A percentile compares a stretch with the other conserved stretches of the same genome.
Conservation (phyloP, 2,329 filamentous ascomycete species). For the Uncinocarpus reesii region DNA sequence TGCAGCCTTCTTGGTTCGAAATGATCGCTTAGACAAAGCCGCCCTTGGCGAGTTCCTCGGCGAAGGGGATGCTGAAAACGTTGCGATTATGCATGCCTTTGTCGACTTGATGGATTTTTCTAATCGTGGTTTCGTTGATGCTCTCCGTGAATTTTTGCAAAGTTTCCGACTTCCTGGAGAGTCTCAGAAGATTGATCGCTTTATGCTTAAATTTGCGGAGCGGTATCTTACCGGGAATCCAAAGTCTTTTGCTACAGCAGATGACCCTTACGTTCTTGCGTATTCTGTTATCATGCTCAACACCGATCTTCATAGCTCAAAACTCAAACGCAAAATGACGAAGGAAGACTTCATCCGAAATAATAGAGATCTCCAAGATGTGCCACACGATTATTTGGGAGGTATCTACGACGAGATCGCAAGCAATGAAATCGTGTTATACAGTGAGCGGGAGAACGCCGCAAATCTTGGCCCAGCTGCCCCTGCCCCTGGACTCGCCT, state of each 20-base stretch:
- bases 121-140: constrained; percentile 84
- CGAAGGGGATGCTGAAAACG: constrained; percentile 84
- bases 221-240: constrained; percentile 91
- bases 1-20: constrained; percentile 67
- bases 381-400: constrained; percentile 83
- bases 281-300: constrained; percentile 97
- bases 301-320: constrained; percentile 85
- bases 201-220: constrained; percentile 98
- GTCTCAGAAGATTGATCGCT: constrained; percentile 96
- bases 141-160: constrained; percentile 81
- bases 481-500: constrained; percentile 58
- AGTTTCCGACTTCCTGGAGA: constrained; percentile 91
- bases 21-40: constrained; percentile 80
- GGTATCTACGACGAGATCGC: constrained; percentile 88
- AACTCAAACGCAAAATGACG: constrained; percentile 81
- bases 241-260: constrained; percentile 94
- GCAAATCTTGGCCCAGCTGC: constrained; percentile 62
- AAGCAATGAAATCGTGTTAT: constrained; percentile 83
- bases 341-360: constrained; percentile 99
- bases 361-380: constrained; percentile 83
- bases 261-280: constrained; percentile 89
- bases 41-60: constrained; percentile 90
- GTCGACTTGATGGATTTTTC: constrained; percentile 91
- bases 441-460: constrained; percentile 81
- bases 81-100: constrained; percentile 97